phyloP scores from a whole-genome alignment of 2,329 filamentous ascomycete species.

The Verticillium klebahnii region DNA sequence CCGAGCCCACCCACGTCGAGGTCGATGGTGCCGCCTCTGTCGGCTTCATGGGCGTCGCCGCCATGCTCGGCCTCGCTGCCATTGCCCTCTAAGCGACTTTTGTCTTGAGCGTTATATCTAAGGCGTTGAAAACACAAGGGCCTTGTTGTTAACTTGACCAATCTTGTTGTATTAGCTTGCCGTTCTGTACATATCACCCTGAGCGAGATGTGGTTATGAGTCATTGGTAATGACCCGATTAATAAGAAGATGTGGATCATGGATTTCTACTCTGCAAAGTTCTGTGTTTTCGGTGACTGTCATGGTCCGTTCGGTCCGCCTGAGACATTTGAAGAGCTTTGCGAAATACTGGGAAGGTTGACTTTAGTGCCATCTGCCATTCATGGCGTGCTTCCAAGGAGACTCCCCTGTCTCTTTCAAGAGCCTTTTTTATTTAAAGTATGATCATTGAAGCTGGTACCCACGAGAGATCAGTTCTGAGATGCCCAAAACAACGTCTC shows the following conservation, averaged over 20 bases:
- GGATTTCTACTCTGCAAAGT: not conserved
- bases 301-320: too few species aligned
- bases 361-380: too few species aligned
- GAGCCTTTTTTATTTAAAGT: too few species aligned
- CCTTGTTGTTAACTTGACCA: not conserved
- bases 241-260: not conserved
- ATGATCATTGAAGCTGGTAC: too few species aligned
- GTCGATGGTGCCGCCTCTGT: conserved; percentile 9
- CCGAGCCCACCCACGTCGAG: conserved; percentile 2
- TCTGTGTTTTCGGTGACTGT: too few species aligned
- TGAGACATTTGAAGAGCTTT: too few species aligned
- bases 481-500: too few species aligned
- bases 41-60: conserved; percentile 9
- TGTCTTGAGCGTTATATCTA: not conserved
- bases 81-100: conserved; percentile 9
- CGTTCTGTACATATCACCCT: not conserved
- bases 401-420: too few species aligned
- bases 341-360: too few species aligned
- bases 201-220: not conserved
- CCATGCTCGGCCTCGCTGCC: conserved; percentile 10
- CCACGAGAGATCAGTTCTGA: too few species aligned
- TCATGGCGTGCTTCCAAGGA: too few species aligned
- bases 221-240: not conserved
- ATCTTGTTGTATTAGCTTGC: not conserved
- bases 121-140: not conserved